phyloP scores from a whole-genome alignment of 495 filamentous ascomycete genomes.

The Poronia punctata region DNA sequence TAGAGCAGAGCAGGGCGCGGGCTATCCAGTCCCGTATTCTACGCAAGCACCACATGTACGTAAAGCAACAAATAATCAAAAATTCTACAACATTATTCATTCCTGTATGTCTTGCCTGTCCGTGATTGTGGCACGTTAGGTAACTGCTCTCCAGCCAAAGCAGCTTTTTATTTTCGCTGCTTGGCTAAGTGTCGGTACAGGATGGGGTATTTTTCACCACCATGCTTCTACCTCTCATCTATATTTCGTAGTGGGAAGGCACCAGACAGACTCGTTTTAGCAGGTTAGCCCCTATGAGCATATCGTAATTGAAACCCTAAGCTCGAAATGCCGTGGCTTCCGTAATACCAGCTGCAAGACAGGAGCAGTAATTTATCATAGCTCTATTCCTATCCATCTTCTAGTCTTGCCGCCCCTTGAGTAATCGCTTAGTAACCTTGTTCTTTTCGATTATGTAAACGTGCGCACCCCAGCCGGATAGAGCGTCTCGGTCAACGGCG shows the following conservation, averaged over 20 bases:
- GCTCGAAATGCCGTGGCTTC: no score
- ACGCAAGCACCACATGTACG: slow-evolving; percentile 6
- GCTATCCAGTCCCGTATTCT: no score
- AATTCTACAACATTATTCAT: slow-evolving; percentile 3
- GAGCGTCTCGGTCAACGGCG: slow-evolving; percentile 89
- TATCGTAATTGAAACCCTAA: not conserved
- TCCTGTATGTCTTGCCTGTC: slow-evolving; percentile 5
- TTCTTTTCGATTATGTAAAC: slow-evolving; percentile 99
- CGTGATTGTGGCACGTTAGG: no score
- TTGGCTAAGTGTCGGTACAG: slow-evolving; percentile 14
- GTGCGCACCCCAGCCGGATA: slow-evolving; percentile 96
- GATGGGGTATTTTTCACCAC: slow-evolving; percentile 6
- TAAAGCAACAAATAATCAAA: slow-evolving; percentile 9
- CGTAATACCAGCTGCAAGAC: no score
- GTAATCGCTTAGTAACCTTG: slow-evolving; percentile 95
- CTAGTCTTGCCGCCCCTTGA: slow-evolving; percentile 74
- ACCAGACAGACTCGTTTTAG: not conserved
- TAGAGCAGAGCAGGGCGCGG: slow-evolving; percentile 13
- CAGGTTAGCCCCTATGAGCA: slow-evolving; percentile 1
- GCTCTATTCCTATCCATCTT: slow-evolving; percentile 3
- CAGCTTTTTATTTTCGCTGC: slow-evolving; percentile 4
- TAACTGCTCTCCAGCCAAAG: no score
- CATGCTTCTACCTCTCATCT: slow-evolving; percentile 5
- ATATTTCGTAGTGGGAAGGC: not conserved
- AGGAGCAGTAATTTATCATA: no score